A percentile compares a stretch with the other conserved stretches of the same genome.
These are phyloP conservation scores for Lophium mytilinum DNA, from an alignment of 495 filamentous ascomycete species.

Conservation along the genomic window DNA sequence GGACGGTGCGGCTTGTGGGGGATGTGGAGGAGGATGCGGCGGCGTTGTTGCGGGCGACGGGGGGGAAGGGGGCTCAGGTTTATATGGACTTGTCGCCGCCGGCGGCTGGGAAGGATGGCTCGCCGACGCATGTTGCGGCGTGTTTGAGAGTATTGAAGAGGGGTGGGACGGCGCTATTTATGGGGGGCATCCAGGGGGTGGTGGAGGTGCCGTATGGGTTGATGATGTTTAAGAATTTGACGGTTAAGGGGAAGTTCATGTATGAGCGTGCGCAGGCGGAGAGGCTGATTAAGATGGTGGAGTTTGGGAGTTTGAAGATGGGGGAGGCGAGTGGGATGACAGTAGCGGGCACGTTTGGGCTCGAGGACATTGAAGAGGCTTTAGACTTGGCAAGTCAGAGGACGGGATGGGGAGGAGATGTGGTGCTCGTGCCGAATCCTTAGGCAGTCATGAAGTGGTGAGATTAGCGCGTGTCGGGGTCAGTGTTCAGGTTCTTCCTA, in stretches of 20 bases:
- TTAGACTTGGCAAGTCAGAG: neutral
- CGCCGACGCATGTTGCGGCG: constrained; percentile 1
- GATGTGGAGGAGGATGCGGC: constrained; percentile 10
- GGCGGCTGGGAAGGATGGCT: neutral
- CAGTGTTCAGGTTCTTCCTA: no score
- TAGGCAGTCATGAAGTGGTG: no score
- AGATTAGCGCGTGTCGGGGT: no score
- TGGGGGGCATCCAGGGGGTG: constrained; percentile 9
- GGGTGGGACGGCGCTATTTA: constrained; percentile 15
- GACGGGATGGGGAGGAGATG: constrained; percentile 4
- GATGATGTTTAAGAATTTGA: constrained; percentile 27
- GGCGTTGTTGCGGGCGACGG: constrained; percentile 1
- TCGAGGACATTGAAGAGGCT: constrained; percentile 4
- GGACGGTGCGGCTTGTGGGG: constrained; percentile 2
- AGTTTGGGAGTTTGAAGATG: constrained; percentile 12
- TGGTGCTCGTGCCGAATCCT: constrained; percentile 6
- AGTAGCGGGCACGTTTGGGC: neutral
- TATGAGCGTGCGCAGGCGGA: constrained; percentile 23
- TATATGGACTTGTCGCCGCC: constrained; percentile 10
- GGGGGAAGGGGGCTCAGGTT: constrained; percentile 9
- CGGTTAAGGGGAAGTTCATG: constrained; percentile 38
- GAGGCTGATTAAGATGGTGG: constrained; percentile 7
- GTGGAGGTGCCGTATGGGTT: neutral
- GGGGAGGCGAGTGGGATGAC: constrained; percentile 6
- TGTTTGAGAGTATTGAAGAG: neutral